Percentiles rank a stretch among this genome's conserved stretches.
Conservation (phyloP, 2,329 filamentous ascomycete genomes). For the Harringtonia aguacate region DNA sequence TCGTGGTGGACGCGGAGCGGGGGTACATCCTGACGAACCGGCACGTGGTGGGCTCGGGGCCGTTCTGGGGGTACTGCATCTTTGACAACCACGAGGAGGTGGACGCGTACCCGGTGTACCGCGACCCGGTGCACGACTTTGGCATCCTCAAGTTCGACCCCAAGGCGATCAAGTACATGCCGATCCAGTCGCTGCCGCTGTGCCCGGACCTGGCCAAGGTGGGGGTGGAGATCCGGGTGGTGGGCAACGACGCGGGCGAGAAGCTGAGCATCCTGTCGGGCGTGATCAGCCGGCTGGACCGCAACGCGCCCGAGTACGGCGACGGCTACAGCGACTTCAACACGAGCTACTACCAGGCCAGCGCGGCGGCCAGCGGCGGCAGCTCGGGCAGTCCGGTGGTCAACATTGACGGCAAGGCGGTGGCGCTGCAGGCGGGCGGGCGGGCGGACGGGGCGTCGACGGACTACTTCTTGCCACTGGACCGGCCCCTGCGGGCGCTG, state of each 20-base stretch:
- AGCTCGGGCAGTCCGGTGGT: slow-evolving; percentile 98
- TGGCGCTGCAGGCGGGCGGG: slow-evolving; percentile 89
- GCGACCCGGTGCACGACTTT: slow-evolving; percentile 97
- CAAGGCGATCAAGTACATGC: slow-evolving; percentile 95
- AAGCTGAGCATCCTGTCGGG: slow-evolving; percentile 97
- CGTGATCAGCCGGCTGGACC: slow-evolving; percentile 89
- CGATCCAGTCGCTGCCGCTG: slow-evolving; percentile 66
- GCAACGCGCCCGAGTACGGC: slow-evolving; percentile 95
- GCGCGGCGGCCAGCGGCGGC: slow-evolving; percentile 89
- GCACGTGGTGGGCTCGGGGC: slow-evolving; percentile 89
- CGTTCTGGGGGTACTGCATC: slow-evolving; percentile 96
- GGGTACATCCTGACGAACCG: slow-evolving; percentile 84
- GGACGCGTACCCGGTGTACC: slow-evolving; percentile 92
- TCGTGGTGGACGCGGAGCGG: slow-evolving; percentile 89
- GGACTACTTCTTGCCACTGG: slow-evolving; percentile 92
- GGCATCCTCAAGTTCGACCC: slow-evolving; percentile 95
- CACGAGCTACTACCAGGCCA: slow-evolving; percentile 92
- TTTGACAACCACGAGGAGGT: slow-evolving; percentile 98
- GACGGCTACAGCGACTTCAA: slow-evolving; percentile 98
- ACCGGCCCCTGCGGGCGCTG: slow-evolving; percentile 78
- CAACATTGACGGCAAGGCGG: slow-evolving; percentile 83
- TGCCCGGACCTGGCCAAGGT: slow-evolving; percentile 82
- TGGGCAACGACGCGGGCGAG: slow-evolving; percentile 96
- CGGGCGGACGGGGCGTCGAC: slow-evolving; percentile 91
- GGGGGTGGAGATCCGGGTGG: slow-evolving; percentile 88